Conservation (phyloP, 306 rosid species). For the Quillaja saponaria region DNA sequence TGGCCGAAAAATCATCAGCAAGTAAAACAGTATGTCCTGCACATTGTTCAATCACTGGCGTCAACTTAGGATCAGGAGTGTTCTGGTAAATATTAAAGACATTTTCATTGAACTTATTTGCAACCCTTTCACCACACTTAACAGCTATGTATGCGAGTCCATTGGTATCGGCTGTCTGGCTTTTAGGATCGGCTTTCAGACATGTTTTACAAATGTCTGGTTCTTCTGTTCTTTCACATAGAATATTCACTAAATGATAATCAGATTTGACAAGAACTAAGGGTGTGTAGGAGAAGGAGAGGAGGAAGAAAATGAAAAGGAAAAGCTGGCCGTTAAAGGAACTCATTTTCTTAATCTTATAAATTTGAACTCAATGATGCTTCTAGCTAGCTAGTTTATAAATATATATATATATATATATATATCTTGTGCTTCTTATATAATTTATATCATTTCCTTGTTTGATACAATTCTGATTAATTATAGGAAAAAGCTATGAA, state of each 20-base stretch:
- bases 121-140: slow-evolving; percentile 5
- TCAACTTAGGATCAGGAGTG: neutral
- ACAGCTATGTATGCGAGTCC: slow-evolving; percentile 12
- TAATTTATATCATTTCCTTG: too few species aligned
- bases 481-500: too few species aligned
- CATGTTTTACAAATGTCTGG: slow-evolving; percentile 3
- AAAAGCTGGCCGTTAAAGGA: neutral
- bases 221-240: slow-evolving; percentile 17
- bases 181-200: neutral
- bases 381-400: too few species aligned
- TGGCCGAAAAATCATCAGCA: neutral
- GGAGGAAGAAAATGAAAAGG: neutral
- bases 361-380: too few species aligned
- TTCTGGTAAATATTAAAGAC: neutral
- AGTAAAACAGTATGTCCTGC: neutral
- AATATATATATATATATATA: too few species aligned
- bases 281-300: neutral
- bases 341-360: slow-evolving; percentile 8
- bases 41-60: neutral
- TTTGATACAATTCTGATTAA: too few species aligned
- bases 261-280: neutral
- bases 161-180: neutral
- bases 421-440: too few species aligned
- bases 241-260: neutral
- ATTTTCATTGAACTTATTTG: neutral